Percentiles rank a stretch among this genome's conserved stretches.
phyloP scores from a whole-genome alignment of 2,329 filamentous ascomycete species.

The Colletotrichum musicola region DNA sequence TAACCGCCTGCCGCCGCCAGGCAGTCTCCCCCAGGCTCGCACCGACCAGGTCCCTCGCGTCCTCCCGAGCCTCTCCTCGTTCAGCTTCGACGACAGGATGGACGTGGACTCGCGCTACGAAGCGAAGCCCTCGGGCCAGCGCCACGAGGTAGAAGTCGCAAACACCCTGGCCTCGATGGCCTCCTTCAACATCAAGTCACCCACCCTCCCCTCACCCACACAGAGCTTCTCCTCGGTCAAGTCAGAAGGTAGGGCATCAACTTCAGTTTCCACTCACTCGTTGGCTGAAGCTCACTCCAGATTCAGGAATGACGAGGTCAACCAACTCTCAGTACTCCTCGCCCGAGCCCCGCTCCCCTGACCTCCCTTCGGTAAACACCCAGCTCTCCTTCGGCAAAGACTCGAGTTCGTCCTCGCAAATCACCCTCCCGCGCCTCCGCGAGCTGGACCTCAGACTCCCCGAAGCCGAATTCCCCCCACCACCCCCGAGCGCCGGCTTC shows the following conservation, averaged over 20 bases:
- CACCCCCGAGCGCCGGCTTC: slow-evolving; percentile 24
- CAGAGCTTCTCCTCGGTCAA: slow-evolving; percentile 35
- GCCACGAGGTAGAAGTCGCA: slow-evolving; percentile 36
- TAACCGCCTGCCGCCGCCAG: slow-evolving; percentile 30
- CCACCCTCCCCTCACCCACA: slow-evolving; percentile 31
- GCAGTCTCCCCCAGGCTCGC: slow-evolving; percentile 20
- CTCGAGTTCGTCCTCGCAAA: slow-evolving; percentile 8
- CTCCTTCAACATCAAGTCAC: slow-evolving; percentile 38
- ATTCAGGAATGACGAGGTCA: slow-evolving; percentile 35
- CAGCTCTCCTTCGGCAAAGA: slow-evolving; percentile 31
- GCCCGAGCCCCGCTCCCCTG: slow-evolving; percentile 30
- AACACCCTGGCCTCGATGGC: slow-evolving; percentile 37
- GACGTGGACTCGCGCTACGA: slow-evolving; percentile 25
- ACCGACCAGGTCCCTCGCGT: slow-evolving; percentile 29
- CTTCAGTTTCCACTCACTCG: no score
- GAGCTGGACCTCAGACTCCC: slow-evolving; percentile 38
- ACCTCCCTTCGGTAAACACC: slow-evolving; percentile 28
- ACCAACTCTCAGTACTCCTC: slow-evolving; percentile 36
- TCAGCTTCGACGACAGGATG: slow-evolving; percentile 36
- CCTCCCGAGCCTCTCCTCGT: slow-evolving; percentile 34
- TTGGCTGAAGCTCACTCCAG: slow-evolving; percentile 17
- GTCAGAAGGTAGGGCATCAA: slow-evolving; percentile 25
- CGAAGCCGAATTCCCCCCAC: slow-evolving; percentile 29
- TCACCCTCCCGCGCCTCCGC: slow-evolving; percentile 38
- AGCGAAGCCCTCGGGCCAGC: slow-evolving; percentile 24